phyloP scores from a whole-genome alignment of 768 basidiomycete genomes.

The Lactarius evosmus region DNA sequence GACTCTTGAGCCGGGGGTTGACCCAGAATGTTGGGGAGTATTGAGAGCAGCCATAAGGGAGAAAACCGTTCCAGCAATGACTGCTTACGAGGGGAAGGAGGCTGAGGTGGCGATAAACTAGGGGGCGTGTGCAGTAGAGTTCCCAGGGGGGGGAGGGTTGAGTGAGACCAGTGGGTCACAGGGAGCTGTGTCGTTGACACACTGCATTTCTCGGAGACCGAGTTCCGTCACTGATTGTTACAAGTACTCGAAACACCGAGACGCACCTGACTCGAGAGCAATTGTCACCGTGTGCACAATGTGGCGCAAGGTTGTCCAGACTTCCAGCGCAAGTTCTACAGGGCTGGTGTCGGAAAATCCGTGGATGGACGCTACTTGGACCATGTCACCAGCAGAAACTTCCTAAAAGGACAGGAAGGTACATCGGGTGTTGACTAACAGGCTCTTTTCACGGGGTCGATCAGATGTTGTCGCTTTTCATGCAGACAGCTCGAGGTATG shows the following conservation, averaged over 20 bases:
- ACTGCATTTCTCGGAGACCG: neutral
- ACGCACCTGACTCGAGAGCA: constrained; percentile 4
- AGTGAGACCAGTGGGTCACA: neutral
- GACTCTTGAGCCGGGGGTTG: no score
- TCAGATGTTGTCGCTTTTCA: no score
- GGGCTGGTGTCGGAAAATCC: neutral
- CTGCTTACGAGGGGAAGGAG: no score
- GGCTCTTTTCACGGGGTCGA: no score
- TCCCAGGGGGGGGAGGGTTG: no score
- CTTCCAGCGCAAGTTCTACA: neutral
- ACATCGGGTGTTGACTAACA: no score
- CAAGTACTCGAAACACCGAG: no score
- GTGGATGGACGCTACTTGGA: neutral
- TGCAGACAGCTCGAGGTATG: no score
- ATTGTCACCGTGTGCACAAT: neutral
- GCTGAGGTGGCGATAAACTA: no score
- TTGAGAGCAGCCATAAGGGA: neutral
- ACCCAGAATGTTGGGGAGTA: neutral
- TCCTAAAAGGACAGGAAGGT: neutral
- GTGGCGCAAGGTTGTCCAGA: neutral
- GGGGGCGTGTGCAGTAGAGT: no score
- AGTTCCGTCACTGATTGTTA: neutral
- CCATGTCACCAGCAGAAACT: neutral
- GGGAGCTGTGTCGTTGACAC: neutral
- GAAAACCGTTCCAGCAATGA: neutral